Base-by-base conservation (phyloP, 1,284 basidiomycete genomes). In the Stereum hirsutum region DNA sequence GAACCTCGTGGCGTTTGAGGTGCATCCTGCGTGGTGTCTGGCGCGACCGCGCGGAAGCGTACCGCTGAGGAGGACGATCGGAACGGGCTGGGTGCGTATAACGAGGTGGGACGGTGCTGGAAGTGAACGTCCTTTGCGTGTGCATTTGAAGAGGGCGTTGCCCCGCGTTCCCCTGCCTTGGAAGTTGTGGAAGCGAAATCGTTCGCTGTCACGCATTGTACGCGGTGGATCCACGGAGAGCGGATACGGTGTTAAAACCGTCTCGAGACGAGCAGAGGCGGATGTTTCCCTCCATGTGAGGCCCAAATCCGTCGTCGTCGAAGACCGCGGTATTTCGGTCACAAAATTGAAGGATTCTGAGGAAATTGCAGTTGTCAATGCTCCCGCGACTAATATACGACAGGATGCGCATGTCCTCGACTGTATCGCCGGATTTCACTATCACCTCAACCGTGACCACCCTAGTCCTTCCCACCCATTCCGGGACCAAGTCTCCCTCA, bases 21-120 rank as follows among this genome's bases (percentile, higher is more conserved):
- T 78, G 3, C 64, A 74, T 42, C 62, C 76, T 3, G 76, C 77
- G 1, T 80, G 72, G 72, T 79, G 70, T 45, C 60, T 72, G 41
- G 74, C 70, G 25, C 31, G 8, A 10, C 31, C 31, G 3, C 63
- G 65, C 45, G 55, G 66, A 27, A 72, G 62, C 57, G 51, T 63
- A 23, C 53, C 56, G 39, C 47, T 60, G n/a, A 50, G 51, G 49
- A 48, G 54, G 21, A 48, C 64, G 36, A 65, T 60, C 21, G 61
- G 51, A 44, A 57, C 57, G 43, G 72, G 69, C 24, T 82, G 77
- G 74, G 80, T 75, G 32, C 69, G 68, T 35, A 64, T 81, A 41
- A 66, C 64, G 17, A 66, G 64, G 11, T 78, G 75, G 74, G 78
- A 77, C 51, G n/a, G n/a, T n/a, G n/a, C n/a, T n/a, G n/a, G n/a